Conservation (phyloP, 2,329 filamentous ascomycete species). For the Ascocoryne sarcoides region DNA sequence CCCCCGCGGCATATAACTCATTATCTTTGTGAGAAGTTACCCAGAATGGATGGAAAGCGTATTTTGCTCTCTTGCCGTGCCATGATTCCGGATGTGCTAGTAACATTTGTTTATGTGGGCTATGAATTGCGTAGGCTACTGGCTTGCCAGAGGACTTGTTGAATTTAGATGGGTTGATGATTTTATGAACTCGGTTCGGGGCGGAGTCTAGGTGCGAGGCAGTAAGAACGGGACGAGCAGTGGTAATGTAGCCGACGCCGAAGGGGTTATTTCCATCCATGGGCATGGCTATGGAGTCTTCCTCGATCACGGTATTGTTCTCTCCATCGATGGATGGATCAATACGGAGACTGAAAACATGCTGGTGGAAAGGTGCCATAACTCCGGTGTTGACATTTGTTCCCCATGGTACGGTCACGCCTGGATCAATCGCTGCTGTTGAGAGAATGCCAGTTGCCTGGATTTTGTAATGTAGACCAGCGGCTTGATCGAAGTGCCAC, state of each 20-base stretch:
- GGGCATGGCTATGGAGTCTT: constrained; percentile 42
- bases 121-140: constrained; percentile 78
- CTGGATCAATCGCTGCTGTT: constrained; percentile 44
- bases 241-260: constrained; percentile 41
- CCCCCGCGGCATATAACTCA: constrained; percentile 28
- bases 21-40: constrained; percentile 69
- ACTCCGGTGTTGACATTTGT: constrained; percentile 54
- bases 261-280: constrained; percentile 39
- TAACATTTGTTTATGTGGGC: constrained; percentile 66
- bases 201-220: constrained; percentile 36
- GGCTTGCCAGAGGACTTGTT: constrained; percentile 80
- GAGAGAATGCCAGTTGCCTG: constrained; percentile 57
- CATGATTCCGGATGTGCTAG: constrained; percentile 70
- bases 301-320: constrained; percentile 43
- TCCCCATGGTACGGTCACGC: constrained; percentile 42
- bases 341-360: constrained; percentile 46
- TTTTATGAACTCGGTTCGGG: constrained; percentile 70
- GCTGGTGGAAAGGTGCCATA: constrained; percentile 50
- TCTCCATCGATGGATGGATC: constrained; percentile 49
- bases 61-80: constrained; percentile 85
- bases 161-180: constrained; percentile 69
- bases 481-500: constrained; percentile 55
- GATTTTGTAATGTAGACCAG: constrained; percentile 52
- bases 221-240: constrained; percentile 15
- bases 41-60: constrained; percentile 76